Conservation (phyloP, 148 eudicot species). For the Spergularia bocconei region DNA sequence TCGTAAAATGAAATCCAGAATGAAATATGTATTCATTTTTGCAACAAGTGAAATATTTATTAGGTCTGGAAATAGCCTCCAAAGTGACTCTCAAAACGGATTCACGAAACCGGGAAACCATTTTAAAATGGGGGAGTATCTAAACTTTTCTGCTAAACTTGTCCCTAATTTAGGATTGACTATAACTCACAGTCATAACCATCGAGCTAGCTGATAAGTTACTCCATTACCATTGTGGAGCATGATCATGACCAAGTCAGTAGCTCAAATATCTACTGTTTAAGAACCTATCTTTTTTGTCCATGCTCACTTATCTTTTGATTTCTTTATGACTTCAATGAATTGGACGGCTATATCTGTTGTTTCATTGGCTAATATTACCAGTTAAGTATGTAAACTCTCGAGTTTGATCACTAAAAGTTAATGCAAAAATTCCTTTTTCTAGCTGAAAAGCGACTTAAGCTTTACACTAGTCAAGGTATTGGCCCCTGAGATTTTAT, state of each 20-base stretch:
- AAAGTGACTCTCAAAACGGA: too few species aligned
- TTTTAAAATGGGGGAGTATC: too few species aligned
- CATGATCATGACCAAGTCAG: slow-evolving; percentile 7
- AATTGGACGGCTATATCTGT: slow-evolving; percentile 17
- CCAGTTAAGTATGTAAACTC: background rate
- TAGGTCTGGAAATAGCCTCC: too few species aligned
- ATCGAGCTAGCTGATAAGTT: slow-evolving; percentile 3
- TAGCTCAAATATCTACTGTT: background rate
- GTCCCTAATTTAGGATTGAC: too few species aligned
- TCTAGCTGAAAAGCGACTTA: background rate
- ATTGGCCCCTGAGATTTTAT: background rate
- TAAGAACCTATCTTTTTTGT: background rate
- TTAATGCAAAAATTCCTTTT: background rate
- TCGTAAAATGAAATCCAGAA: too few species aligned
- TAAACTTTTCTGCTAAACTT: too few species aligned
- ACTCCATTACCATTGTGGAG: background rate
- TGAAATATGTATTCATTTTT: too few species aligned
- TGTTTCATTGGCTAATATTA: slow-evolving; percentile 4
- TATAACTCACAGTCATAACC: slow-evolving; percentile 3
- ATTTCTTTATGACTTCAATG: slow-evolving; percentile 13
- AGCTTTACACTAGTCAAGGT: slow-evolving; percentile 11
- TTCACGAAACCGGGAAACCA: too few species aligned
- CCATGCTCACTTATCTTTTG: background rate
- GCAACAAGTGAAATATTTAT: too few species aligned
- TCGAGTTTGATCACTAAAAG: background rate